Evolutionary conservation across 805 yeast genomes (phyloP).

Genomic region (Suhomyces vadensis): DNA sequence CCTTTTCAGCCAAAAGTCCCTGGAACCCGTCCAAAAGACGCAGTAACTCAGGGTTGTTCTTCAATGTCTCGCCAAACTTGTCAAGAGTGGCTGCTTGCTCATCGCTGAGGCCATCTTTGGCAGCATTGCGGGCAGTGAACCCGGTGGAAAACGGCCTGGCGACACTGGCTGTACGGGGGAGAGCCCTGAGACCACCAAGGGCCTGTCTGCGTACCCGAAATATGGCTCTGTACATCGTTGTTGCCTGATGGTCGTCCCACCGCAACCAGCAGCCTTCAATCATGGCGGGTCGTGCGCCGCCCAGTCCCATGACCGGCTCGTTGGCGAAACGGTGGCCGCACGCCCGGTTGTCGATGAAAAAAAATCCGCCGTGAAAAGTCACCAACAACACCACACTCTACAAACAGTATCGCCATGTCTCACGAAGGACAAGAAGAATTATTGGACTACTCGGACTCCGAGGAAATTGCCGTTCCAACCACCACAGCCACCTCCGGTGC

Average conservation of each 20-base stretch:
- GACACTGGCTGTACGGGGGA: neutral
- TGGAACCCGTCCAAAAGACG: slow-evolving; percentile 33
- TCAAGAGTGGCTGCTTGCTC: slow-evolving; percentile 13
- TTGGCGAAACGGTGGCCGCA: neutral
- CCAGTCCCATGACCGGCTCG: neutral
- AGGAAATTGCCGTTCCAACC: slow-evolving; percentile 77
- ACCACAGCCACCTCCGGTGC: slow-evolving; percentile 47
- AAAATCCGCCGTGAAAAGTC: slow-evolving; percentile 6
- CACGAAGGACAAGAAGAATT: slow-evolving; percentile 99
- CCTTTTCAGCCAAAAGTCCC: slow-evolving; percentile 30
- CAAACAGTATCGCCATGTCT: slow-evolving; percentile 52
- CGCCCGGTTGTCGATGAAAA: slow-evolving; percentile 3
- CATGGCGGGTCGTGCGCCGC: slow-evolving; percentile 1
- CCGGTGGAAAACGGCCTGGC: slow-evolving; percentile 5
- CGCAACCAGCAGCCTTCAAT: neutral
- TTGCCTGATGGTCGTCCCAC: neutral
- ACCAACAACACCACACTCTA: slow-evolving; percentile 1
- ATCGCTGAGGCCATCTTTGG: neutral
- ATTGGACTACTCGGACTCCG: slow-evolving; percentile 97
- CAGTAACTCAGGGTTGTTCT: slow-evolving; percentile 31
- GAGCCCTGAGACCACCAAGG: neutral
- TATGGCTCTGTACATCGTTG: neutral
- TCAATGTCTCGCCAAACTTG: slow-evolving; percentile 12
- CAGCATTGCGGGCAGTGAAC: neutral
- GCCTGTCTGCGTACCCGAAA: neutral